phyloP scores from a whole-genome alignment of 192 early-diverging fungal genomes.

The Podila minutissima region DNA sequence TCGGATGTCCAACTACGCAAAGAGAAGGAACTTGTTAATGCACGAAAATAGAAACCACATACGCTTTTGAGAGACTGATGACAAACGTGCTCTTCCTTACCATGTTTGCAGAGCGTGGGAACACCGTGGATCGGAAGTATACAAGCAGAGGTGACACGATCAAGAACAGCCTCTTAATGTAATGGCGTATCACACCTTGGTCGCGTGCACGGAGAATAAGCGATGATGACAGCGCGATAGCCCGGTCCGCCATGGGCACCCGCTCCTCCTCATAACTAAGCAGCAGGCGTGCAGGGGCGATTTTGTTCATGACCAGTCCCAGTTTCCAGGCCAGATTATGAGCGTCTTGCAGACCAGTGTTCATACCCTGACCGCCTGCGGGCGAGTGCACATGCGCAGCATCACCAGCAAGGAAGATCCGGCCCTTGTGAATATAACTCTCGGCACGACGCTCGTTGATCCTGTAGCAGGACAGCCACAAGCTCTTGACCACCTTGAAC shows the following conservation, averaged over 20 bases:
- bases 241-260: conserved; percentile 18
- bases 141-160: no score
- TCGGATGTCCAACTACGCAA: neutral
- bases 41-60: neutral
- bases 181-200: no score
- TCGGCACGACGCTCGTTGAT: conserved; percentile 37
- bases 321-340: conserved; percentile 60
- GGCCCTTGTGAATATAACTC: conserved; percentile 17
- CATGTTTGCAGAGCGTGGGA: no score
- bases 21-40: neutral
- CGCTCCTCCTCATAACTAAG: conserved; percentile 34
- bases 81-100: no score
- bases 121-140: no score
- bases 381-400: conserved; percentile 57
- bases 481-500: conserved; percentile 7
- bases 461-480: conserved; percentile 36
- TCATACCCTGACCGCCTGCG: conserved; percentile 52
- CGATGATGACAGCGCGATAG: conserved; percentile 3
- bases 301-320: conserved; percentile 35
- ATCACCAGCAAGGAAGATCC: conserved; percentile 59
- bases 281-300: conserved; percentile 3
- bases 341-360: conserved; percentile 55
- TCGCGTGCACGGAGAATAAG: no score
- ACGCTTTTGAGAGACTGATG: no score
- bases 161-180: no score